Conservation (phyloP, 2,329 filamentous ascomycete genomes). For the Fonsecaea erecta region DNA sequence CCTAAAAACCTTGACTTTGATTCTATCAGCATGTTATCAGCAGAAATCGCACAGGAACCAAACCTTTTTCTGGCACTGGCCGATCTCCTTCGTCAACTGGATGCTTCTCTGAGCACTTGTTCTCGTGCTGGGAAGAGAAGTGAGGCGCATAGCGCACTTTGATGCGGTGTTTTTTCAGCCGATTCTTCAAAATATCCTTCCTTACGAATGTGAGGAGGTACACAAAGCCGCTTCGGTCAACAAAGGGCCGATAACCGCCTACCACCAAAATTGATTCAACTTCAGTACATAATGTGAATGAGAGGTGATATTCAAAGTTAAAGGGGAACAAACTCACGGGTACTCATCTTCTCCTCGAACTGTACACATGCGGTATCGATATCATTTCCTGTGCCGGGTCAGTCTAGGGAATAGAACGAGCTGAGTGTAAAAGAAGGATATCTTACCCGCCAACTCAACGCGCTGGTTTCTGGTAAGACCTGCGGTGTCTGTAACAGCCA, state of each 20-base stretch:
- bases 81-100: neutral
- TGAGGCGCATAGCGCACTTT: slow-evolving; percentile 54
- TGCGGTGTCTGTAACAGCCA: neutral
- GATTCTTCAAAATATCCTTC: slow-evolving; percentile 52
- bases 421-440: neutral
- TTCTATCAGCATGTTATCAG: neutral
- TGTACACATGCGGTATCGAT: slow-evolving; percentile 35
- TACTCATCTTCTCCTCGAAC: slow-evolving; percentile 35
- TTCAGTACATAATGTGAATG: neutral
- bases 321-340: slow-evolving; percentile 27
- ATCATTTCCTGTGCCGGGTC: slow-evolving; percentile 29
- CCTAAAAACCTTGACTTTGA: neutral
- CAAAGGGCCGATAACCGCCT: slow-evolving; percentile 69
- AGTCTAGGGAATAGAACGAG: slow-evolving; percentile 1
- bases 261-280: slow-evolving; percentile 13
- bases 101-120: slow-evolving; percentile 14
- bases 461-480: slow-evolving; percentile 16
- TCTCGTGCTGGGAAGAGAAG: slow-evolving; percentile 15
- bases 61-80: slow-evolving; percentile 1
- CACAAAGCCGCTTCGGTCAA: slow-evolving; percentile 64
- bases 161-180: slow-evolving; percentile 64
- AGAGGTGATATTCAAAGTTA: neutral
- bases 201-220: slow-evolving; percentile 69
- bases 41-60: neutral
- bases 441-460: slow-evolving; percentile 23